Conservation (phyloP, 352 stramenopile species). For the Phytophthora macrochlamydospora region DNA sequence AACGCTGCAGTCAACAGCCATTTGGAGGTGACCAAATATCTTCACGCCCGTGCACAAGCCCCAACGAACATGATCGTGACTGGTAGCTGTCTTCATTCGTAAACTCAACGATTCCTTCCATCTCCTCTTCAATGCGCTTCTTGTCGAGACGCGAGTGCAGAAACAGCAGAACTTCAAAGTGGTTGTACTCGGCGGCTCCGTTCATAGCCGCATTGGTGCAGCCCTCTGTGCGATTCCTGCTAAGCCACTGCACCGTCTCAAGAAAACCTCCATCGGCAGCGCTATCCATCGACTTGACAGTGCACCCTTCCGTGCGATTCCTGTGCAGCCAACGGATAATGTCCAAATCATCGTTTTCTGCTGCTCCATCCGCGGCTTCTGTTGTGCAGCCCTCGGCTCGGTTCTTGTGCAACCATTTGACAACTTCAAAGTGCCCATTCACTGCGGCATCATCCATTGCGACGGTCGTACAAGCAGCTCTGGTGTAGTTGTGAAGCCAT, state of each 20-base stretch:
- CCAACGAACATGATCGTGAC: not conserved
- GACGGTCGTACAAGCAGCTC: not conserved
- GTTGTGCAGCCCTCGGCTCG: not conserved
- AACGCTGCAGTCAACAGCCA: not conserved
- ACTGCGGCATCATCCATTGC: not conserved
- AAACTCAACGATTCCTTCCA: too few relatives aligned
- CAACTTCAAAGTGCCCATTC: not conserved
- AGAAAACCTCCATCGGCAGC: not conserved
- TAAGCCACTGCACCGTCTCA: not conserved
- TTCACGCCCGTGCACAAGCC: not conserved
- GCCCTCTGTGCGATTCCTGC: not conserved
- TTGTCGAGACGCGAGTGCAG: too few relatives aligned
- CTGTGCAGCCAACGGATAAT: not conserved
- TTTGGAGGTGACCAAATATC: not conserved
- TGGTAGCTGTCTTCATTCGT: too few relatives aligned
- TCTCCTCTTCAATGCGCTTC: too few relatives aligned
- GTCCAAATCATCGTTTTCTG: not conserved
- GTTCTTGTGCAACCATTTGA: not conserved
- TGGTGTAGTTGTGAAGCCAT: not conserved
- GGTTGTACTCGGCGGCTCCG: not conserved
- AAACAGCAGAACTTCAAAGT: too few relatives aligned
- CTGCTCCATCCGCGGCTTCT: not conserved
- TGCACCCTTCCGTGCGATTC: not conserved
- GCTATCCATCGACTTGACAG: not conserved
- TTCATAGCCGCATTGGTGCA: not conserved